Base-by-base conservation (phyloP, 345 rosid species). In the Litchi chinensis region DNA sequence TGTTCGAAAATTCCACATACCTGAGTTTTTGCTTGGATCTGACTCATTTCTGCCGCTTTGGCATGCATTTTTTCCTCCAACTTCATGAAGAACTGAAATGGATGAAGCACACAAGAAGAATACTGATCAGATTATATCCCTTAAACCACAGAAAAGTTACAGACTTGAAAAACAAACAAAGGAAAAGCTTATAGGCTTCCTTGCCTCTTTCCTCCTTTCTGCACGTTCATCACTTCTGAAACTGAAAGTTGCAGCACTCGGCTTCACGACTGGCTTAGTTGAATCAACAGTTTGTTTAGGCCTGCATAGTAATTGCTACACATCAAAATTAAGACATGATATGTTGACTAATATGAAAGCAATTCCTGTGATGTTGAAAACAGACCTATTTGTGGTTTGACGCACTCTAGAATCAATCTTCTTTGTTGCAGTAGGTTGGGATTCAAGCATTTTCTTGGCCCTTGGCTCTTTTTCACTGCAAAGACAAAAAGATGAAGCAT, bases 151-250 rank as follows among this genome's bases (percentile, higher is more conserved):
- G 7, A 32, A 24, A 64, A 65, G 75, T n/a, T n/a, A 6, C n/a
- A n/a, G 0, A 16, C 0, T 73, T 15, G 39, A 65, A 48, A 74
- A 4, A 70, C 56, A 44, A 68, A 43, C 72, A 6, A 75, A 62
- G 40, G 77, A 71, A 32, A 11, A 46, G 52, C 52, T 46, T 46
- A 46, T 37, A 70, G 56, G 69, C 65, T 78, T 44, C 65, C 82
- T 64, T 87, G 87, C 98, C 94, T 93, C 92, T 88, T 88, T 95
- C 89, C 97, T 87, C 81, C 87, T 90, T 84, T 87, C 93, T 28
- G 97, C 98, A 63, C 97, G 88, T 79, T 90, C 93, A 63, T 82
- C 80, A 76, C 95, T 81, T 79, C 82, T 91, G 89, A 95, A 91
- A 77, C 67, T 84, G 85, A 93, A 92, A 75, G 71, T 72, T 63